These are phyloP conservation scores for Ascocoryne sarcoides DNA, from an alignment of 2,329 filamentous ascomycete species.

Conservation along the genomic window DNA sequence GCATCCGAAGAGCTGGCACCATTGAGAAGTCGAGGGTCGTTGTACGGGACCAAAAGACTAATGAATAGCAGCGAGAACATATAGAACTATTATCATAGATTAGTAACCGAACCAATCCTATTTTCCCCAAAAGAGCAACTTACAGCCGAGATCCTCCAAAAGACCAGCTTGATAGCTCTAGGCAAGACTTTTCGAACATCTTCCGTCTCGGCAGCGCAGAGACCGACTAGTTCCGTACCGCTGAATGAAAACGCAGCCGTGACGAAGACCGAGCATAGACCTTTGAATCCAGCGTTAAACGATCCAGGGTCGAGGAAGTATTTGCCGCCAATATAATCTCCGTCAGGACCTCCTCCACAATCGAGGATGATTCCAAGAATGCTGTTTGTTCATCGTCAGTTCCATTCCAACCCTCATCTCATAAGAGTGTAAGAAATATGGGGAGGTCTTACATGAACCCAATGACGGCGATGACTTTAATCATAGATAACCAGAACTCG, in stretches of 20 bases:
- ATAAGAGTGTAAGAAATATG: neutral
- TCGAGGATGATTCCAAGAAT: slow-evolving; percentile 52
- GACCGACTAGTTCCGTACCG: slow-evolving; percentile 43
- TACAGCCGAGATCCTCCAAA: slow-evolving; percentile 40
- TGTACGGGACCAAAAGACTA: slow-evolving; percentile 38
- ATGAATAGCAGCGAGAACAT: slow-evolving; percentile 42
- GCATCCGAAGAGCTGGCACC: slow-evolving; percentile 26
- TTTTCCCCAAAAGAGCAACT: neutral
- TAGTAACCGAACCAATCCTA: too few species aligned
- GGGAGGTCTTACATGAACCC: slow-evolving; percentile 42
- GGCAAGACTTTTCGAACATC: slow-evolving; percentile 41
- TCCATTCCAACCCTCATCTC: too few species aligned
- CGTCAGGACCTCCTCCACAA: slow-evolving; percentile 42
- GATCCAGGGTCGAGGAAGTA: slow-evolving; percentile 40
- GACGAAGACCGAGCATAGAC: slow-evolving; percentile 42
- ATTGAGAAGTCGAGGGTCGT: slow-evolving; percentile 33
- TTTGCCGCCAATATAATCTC: slow-evolving; percentile 49
- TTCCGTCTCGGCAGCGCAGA: slow-evolving; percentile 41
- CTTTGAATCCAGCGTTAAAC: slow-evolving; percentile 41
- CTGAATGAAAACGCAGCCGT: slow-evolving; percentile 42
- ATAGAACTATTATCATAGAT: slow-evolving; percentile 33
- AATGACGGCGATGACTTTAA: slow-evolving; percentile 49
- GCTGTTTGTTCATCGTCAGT: too few species aligned
- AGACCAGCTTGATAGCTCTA: slow-evolving; percentile 42
- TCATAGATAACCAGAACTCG: slow-evolving; percentile 46